Base-by-base conservation (phyloP, 371 early-diverging fungal species). In the Mortierella sp. region DNA sequence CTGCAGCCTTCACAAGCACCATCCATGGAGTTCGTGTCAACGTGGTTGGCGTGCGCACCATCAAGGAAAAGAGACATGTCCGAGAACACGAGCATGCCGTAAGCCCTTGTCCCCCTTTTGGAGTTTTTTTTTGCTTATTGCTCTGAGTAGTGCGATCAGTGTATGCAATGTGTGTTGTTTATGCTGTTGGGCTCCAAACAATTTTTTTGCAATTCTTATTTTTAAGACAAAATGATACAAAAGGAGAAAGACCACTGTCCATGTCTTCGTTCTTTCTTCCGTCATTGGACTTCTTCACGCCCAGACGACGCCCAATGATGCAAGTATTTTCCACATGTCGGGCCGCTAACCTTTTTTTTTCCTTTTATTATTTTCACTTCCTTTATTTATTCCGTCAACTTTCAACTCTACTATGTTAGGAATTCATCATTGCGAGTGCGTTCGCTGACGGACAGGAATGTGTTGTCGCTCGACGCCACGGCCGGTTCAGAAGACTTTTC, bases 71-170 rank as follows among this genome's bases (percentile, higher is more conserved):
- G 48, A 75, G 83, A 13, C 87, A 86, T 80, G 80, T 86, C 71
- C 82, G 87, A 42, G 87, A 86, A 44, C 83, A 86, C 34, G 87
- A 82, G 26, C 76, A 77, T 58, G 76, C 80, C n/a, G 87, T 86
- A 82, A 86, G 80, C 44, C 38, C 7, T 76, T 50, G 26, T 44
- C 42, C 70, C 58, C 73, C 5, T 70, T 68, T 55, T 31, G 38
- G 24, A 1, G 19, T 14, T 63, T n/a, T 57, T 26, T 57, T 31
- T 19, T n/a, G 55, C 6, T 31, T 28, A 4, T 58, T 58, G 10
- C 58, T 28, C 31, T 50, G 50, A 14, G 50, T 50, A 1, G 50
- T 50, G 50, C 14, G 50, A 16, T 14, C 0, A 50, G 11, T 50
- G 5, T 28, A n/a, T 9, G 57, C 28, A 58, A 28, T 58, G 58